Evolutionary conservation across 306 rosid genomes (phyloP).

Genomic region (Lagenaria siceraria): DNA sequence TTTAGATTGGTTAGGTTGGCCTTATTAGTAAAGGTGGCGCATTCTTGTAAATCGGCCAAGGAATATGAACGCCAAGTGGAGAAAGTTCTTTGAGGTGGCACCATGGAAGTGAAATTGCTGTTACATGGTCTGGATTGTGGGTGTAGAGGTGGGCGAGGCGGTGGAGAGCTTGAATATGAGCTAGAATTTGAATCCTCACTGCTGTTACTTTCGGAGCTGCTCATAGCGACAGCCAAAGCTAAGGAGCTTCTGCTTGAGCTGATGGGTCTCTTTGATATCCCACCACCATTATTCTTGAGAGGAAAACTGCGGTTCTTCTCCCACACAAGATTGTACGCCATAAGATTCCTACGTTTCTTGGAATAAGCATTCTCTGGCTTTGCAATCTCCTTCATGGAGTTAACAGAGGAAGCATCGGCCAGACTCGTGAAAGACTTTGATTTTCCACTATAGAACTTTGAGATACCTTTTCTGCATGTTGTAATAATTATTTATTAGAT

Average conservation of each 20-base stretch:
- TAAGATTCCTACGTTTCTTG: slow-evolving; percentile 51
- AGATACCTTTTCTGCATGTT: slow-evolving; percentile 67
- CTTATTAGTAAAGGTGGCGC: slow-evolving; percentile 14
- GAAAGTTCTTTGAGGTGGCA: slow-evolving; percentile 14
- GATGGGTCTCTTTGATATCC: slow-evolving; percentile 67
- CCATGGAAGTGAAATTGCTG: slow-evolving; percentile 5
- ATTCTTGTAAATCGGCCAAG: slow-evolving; percentile 48
- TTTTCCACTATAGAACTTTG: slow-evolving; percentile 61
- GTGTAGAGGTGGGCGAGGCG: slow-evolving; percentile 38
- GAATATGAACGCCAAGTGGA: slow-evolving; percentile 46
- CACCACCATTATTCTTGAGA: slow-evolving; percentile 40
- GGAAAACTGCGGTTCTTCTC: slow-evolving; percentile 50
- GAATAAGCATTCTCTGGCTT: slow-evolving; percentile 78
- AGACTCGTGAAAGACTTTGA: slow-evolving; percentile 71
- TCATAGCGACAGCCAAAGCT: slow-evolving; percentile 67
- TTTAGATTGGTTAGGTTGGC: slow-evolving; percentile 4
- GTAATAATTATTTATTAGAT: background rate
- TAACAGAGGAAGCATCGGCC: slow-evolving; percentile 33
- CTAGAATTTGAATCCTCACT: slow-evolving; percentile 47
- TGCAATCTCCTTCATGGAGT: slow-evolving; percentile 43
- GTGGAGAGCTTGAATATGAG: slow-evolving; percentile 24
- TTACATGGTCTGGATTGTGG: slow-evolving; percentile 17
- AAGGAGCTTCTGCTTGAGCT: slow-evolving; percentile 52
- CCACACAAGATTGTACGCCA: slow-evolving; percentile 45
- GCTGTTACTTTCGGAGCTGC: slow-evolving; percentile 45